Percentiles rank a stretch among this genome's conserved stretches.
phyloP scores from a whole-genome alignment of 768 basidiomycete species.

The Xanthoconium purpureum region DNA sequence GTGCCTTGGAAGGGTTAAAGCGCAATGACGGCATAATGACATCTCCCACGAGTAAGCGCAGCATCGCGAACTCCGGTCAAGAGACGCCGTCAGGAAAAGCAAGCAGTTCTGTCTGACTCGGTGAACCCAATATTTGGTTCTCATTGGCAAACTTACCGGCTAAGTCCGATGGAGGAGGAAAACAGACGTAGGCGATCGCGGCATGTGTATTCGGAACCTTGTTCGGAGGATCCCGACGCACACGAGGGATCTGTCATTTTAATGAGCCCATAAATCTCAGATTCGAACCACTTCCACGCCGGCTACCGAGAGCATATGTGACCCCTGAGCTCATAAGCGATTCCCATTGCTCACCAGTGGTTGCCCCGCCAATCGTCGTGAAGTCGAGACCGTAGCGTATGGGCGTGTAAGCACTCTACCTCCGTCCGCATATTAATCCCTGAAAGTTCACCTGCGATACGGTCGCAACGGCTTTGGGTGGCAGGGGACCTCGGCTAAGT shows the following conservation, averaged over 20 bases:
- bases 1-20: conserved; percentile 28
- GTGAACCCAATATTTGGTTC: conserved; percentile 1
- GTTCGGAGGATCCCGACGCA: conserved; percentile 24
- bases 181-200: conserved; percentile 20
- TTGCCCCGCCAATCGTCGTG: conserved; percentile 6
- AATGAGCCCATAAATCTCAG: conserved; percentile 30
- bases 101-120: background rate
- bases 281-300: conserved; percentile 15
- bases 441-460: background rate
- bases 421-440: background rate
- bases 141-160: conserved; percentile 10
- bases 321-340: conserved; percentile 22
- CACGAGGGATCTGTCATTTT: conserved; percentile 15
- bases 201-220: conserved; percentile 13
- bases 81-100: conserved; percentile 19
- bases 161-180: conserved; percentile 7
- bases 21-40: conserved; percentile 27
- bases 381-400: background rate
- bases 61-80: conserved; percentile 11
- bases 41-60: conserved; percentile 27
- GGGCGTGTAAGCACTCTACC: background rate
- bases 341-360: background rate
- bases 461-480: background rate
- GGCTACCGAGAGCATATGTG: conserved; percentile 5
- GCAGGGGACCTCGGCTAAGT: conserved; percentile 2